Evolutionary conservation across 164 flowering plant species (phyloP), one percentile per base, ranked within the genome.

Genomic region (Annona cherimola): DNA sequence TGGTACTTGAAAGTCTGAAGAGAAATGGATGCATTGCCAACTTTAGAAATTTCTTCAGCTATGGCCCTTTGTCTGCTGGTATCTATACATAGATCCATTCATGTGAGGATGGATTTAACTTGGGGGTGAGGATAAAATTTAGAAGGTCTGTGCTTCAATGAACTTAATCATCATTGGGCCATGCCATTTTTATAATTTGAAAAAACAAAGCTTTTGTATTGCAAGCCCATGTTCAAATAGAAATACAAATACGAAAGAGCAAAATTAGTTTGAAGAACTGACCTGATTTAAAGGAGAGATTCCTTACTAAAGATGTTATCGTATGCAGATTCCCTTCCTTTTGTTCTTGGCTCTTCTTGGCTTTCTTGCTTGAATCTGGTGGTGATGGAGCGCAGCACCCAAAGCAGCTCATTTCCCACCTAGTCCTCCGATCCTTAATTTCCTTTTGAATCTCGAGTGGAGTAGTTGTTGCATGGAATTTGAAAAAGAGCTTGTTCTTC

Each of bases 281-380:
- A 89, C 97, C 89, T 40, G 86, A 73, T 86, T 89, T 87, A 35
- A 86, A 79, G 44, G 97, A 88, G 60, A 89, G 73, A 75, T 85
- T 87, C 4, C 89, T 83, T 54, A 89, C 84, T 5, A 79, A 70
- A 3, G 91, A 78, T 63, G 89, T 75, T 43, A 83, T 46, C 1
- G 73, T 62, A 46, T 26, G 35, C 35, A 26, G 35, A 26, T 70
- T 80, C 6, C 79, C 71, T 2, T 81, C 81, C 11, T 74, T 71
- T 64, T 71, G 75, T 12, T 82, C 83, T 68, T 81, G 81, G 81
- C 84, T 79, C 68, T 83, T 85, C 79, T 77, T 71, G 9, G 90
- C 80, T 63, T 60, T 83, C 57, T 78, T 70, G 45, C 66, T 67
- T 68, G 42, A 69, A 14, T 66, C 74, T 75, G 73, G 74, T 40